Evolutionary conservation across 2,329 filamentous ascomycete species (phyloP), one percentile per base, ranked within the genome.

Genomic region (Apiospora malaysiana): DNA sequence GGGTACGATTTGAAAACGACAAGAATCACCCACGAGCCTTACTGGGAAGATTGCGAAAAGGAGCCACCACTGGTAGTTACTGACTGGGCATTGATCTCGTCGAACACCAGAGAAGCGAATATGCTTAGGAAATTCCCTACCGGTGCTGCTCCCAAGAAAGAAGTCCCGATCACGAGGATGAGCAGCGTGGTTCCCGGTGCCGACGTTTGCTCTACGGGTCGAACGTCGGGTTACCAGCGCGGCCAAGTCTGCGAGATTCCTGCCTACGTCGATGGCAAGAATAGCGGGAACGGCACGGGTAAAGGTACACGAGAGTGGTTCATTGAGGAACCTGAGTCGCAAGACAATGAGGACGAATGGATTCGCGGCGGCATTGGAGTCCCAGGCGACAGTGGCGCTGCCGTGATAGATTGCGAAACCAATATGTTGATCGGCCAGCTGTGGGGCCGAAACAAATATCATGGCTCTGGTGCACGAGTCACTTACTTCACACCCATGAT

Each of bases 241-340:
- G 84, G 84, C 1, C 82, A 82, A 63, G 72, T 85, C 23, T 82
- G 84, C 66, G 83, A 85, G 71, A 78, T 83, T 0, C 83, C 84
- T 0, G 83, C 83, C 1, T 84, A 85, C 63, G 76, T 85, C 1
- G 80, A 79, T 16, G 81, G 81, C 1, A 74, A 75, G 0, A 77
- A 76, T 14, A 21, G 42, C 1, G 71, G 71, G 42, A 85, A 84
- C 63, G 81, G 82, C 5, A 85, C 83, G 0, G 78, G 79, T 2
- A 84, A 81, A 69, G 79, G 81, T 2, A 85, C 84, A 4, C 77
- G 83, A 7, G 84, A 85, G 74, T 85, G 84, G 84, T 85, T 82
- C 69, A 76, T 85, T 25, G 83, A 85, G 72, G 82, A 84, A 71
- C 80, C 81, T 1, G 77, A 75, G 40, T 72, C 77, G 0, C 76